phyloP scores from a whole-genome alignment of 2,329 filamentous ascomycete species.

The Clonostachys solani region DNA sequence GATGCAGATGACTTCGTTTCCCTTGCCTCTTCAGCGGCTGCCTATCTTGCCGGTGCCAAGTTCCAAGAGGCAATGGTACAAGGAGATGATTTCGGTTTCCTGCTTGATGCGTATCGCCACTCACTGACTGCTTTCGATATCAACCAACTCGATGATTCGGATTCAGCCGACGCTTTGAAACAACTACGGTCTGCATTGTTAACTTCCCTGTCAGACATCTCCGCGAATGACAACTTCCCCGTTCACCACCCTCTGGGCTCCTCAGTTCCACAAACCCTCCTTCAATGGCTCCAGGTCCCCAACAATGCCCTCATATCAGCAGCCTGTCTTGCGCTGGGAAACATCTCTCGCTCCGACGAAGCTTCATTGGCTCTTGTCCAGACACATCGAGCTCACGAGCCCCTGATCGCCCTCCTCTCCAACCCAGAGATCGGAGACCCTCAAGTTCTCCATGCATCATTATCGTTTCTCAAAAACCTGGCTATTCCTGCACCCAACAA shows the following conservation, averaged over 20 bases:
- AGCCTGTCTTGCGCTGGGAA: constrained; percentile 58
- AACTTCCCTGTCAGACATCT: constrained; percentile 46
- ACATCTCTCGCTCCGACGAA: constrained; percentile 55
- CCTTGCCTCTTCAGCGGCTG: constrained; percentile 45
- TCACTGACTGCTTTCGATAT: constrained; percentile 36
- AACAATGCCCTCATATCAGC: constrained; percentile 46
- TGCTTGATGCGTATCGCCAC: constrained; percentile 43
- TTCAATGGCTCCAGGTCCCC: constrained; percentile 38
- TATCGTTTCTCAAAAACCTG: constrained; percentile 62
- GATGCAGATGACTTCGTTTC: constrained; percentile 52
- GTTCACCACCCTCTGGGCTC: constrained; percentile 34
- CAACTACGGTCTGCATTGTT: constrained; percentile 46
- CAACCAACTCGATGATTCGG: constrained; percentile 37
- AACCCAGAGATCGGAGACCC: constrained; percentile 32
- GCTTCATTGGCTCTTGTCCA: constrained; percentile 45
- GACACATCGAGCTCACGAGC: constrained; percentile 29
- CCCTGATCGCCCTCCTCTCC: constrained; percentile 39
- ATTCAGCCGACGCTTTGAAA: constrained; percentile 36
- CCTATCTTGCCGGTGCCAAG: constrained; percentile 49
- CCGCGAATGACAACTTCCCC: constrained; percentile 42
- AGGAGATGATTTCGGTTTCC: constrained; percentile 24
- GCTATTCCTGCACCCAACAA: constrained; percentile 56
- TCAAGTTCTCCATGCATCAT: constrained; percentile 50
- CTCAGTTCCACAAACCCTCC: constrained; percentile 32
- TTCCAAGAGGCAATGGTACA: constrained; percentile 46